Evolutionary conservation across 352 stramenopile species (phyloP).

Genomic region (Saprolegnia diclina): DNA sequence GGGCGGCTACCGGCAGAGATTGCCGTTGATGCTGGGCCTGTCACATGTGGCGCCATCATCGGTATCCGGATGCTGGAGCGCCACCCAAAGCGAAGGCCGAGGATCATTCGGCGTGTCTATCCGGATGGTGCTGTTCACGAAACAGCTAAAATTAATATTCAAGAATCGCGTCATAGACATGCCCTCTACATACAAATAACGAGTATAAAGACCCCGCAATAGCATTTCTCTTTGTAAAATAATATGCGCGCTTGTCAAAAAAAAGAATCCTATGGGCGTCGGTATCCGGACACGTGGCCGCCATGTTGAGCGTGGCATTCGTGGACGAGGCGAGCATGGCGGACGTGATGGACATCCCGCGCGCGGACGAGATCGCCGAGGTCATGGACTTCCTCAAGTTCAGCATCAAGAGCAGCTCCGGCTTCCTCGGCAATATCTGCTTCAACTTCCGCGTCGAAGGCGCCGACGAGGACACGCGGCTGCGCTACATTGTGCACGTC

Average conservation of each 20-base stretch:
- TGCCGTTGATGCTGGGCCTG: background rate
- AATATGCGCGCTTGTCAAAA: background rate
- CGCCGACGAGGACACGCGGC: conserved; percentile 32
- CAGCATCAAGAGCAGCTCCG: conserved; percentile 65
- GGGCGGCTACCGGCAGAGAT: too few species aligned
- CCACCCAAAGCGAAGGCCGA: conserved; percentile 5
- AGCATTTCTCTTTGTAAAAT: too few species aligned
- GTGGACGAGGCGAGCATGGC: background rate
- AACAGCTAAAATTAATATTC: background rate
- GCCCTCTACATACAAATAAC: background rate
- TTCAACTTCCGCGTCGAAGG: conserved; percentile 72
- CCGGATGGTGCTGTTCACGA: background rate
- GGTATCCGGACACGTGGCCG: background rate
- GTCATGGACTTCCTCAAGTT: conserved; percentile 85
- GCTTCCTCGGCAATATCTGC: conserved; percentile 71
- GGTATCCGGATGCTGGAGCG: background rate
- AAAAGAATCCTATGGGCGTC: background rate
- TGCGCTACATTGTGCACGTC: conserved; percentile 66
- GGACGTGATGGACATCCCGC: conserved; percentile 20
- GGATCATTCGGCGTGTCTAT: conserved; percentile 2
- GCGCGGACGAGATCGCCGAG: conserved; percentile 76
- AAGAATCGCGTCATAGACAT: too few species aligned
- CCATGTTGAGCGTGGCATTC: background rate
- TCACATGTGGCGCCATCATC: conserved; percentile 6
- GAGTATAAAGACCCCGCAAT: too few species aligned